Evolutionary conservation across 2,329 filamentous ascomycete species (phyloP), one percentile per base, ranked within the genome.

Genomic region (Ophiosphaerella narmari): DNA sequence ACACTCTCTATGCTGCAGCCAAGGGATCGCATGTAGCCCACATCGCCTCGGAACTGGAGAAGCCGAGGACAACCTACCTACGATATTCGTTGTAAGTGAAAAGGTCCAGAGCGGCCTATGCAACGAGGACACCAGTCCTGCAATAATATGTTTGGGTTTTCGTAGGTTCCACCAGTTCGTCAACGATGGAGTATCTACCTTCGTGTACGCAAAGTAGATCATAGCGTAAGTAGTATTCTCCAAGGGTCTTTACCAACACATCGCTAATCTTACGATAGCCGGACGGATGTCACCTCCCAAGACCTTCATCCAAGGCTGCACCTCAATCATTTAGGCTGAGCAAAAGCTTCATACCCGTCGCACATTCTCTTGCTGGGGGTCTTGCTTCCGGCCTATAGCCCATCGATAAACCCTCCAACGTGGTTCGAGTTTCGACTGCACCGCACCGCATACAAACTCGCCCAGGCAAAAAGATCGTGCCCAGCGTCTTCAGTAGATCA

Each of bases 261-360:
- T 36, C 41, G 41, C 41, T 43, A 43, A 43, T 43, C 41, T 32
- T 16, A 13, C 41, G 41, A 43, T 43, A 36, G 41, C 29, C 41
- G 33, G 36, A 39, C 26, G 11, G 26, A 29, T 29, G 26, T 29
- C 26, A 29, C 26, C 26, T 29, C 7, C 26, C 7, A 29, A 29
- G 2, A 8, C 26, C 26, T 29, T 29, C 5, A 29, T 29, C 11
- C 26, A 29, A 29, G 26, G 26, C 7, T 29, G 26, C 21, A 36
- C 34, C 9, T 36, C n/a, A n/a, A n/a, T 16, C n/a, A 18, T 36
- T 16, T 14, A 36, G 34, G 34, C 34, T 36, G 34, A 16, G 34
- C n/a, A 18, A 36, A 14, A 14, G n/a, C 34, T 36, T 36, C 34
- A 36, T 36, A 5, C 34, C 14, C 34, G 12, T 14, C n/a, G 21